phyloP scores from a whole-genome alignment of 164 flowering plant genomes.

The Magnolia officinalis region DNA sequence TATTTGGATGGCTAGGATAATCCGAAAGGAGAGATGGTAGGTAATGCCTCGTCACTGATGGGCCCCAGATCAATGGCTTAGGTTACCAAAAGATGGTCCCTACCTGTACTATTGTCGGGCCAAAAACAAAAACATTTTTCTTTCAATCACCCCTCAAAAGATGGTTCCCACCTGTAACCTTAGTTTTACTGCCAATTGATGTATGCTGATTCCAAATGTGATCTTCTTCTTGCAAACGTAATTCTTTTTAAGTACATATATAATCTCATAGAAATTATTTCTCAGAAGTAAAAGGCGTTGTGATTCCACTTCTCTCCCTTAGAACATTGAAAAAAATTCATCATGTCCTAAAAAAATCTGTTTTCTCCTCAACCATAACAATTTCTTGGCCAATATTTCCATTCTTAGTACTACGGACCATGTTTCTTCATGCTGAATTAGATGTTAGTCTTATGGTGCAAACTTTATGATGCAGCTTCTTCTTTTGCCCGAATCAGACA shows the following conservation, averaged over 20 bases:
- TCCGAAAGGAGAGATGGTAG: neutral
- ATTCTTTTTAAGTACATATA: too few relatives aligned
- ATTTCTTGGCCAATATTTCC: neutral
- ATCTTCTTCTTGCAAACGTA: too few relatives aligned
- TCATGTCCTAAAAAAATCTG: neutral
- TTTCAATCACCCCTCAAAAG: neutral
- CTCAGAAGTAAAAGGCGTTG: neutral
- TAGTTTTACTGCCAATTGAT: too few relatives aligned
- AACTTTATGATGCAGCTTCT: slow-evolving; percentile 15
- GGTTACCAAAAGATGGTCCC: neutral
- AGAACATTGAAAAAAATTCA: neutral
- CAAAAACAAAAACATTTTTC: neutral
- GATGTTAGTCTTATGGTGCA: neutral
- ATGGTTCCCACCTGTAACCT: too few relatives aligned
- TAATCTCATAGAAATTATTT: neutral
- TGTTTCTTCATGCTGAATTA: neutral
- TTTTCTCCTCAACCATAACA: too few relatives aligned
- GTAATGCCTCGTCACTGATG: neutral
- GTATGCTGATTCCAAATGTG: too few relatives aligned
- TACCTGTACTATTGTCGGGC: neutral
- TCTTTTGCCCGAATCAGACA: slow-evolving; percentile 23
- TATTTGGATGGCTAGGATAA: neutral
- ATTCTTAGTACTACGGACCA: neutral
- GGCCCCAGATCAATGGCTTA: neutral
- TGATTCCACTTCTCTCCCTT: too few relatives aligned